Percentiles rank a stretch among this genome's conserved stretches.
These are phyloP conservation scores for Apiotrichum gamsii DNA, from an alignment of 1,284 basidiomycete species.

Conservation along the genomic window DNA sequence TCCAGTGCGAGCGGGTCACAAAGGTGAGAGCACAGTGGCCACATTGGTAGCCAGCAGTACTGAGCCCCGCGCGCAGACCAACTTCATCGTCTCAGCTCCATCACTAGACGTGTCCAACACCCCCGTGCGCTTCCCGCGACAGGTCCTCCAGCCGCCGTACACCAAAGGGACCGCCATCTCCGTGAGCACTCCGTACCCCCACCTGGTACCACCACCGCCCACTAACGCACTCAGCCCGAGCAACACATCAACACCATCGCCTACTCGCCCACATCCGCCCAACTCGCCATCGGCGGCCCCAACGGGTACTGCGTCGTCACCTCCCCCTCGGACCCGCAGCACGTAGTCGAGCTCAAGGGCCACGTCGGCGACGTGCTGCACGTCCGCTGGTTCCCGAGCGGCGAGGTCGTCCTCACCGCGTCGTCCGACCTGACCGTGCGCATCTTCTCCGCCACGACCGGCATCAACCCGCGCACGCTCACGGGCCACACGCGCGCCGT, in stretches of 20 bases:
- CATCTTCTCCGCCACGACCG: conserved; percentile 42
- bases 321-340: conserved; percentile 11
- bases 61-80: conserved; percentile 23
- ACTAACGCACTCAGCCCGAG: conserved; percentile 14
- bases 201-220: not conserved
- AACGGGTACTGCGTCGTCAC: conserved; percentile 46
- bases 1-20: conserved; percentile 28
- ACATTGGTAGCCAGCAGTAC: not conserved
- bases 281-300: conserved; percentile 43
- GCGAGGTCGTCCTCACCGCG: conserved; percentile 46
- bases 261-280: conserved; percentile 28
- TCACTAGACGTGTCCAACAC: conserved; percentile 19
- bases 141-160: conserved; percentile 35
- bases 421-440: conserved; percentile 47
- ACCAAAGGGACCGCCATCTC: conserved; percentile 24
- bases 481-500: conserved; percentile 61
- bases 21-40: conserved; percentile 27
- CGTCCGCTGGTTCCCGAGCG: conserved; percentile 43
- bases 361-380: conserved; percentile 48
- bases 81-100: conserved; percentile 32
- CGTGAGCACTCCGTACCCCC: conserved; percentile 14
- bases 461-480: conserved; percentile 54
- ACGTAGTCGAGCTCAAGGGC: conserved; percentile 37
- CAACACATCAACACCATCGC: conserved; percentile 42
- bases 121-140: conserved; percentile 39